Conservation (phyloP, 1,284 basidiomycete genomes). For the Austroboletus sp. region DNA sequence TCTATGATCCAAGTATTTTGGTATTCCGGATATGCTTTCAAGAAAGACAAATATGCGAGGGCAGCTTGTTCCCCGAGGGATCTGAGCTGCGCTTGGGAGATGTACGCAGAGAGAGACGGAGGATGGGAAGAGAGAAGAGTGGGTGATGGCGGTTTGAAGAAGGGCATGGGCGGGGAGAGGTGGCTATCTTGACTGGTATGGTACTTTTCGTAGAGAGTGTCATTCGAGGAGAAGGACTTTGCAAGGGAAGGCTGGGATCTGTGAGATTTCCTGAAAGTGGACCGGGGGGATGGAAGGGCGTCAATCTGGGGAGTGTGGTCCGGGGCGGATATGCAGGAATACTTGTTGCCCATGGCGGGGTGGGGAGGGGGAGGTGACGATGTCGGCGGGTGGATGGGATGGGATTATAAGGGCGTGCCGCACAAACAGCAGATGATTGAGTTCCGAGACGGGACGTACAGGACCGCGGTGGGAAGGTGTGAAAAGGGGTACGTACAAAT, state of each 20-base stretch:
- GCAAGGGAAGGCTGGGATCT: conserved; percentile 32
- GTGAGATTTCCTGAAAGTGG: conserved; percentile 34
- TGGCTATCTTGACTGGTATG: conserved; percentile 15
- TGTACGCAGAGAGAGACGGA: conserved; percentile 25
- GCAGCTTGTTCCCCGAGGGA: conserved; percentile 27
- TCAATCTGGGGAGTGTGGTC: conserved; percentile 19
- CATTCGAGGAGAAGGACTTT: conserved; percentile 30
- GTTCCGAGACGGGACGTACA: not conserved
- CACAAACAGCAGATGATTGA: not conserved
- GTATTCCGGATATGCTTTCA: conserved; percentile 46
- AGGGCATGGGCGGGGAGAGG: conserved; percentile 2
- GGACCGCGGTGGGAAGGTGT: not conserved
- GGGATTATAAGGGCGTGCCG: conserved; percentile 18
- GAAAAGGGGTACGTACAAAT: conserved; percentile 2
- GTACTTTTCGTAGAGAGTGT: conserved; percentile 32
- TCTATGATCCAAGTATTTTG: conserved; percentile 62
- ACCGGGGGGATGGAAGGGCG: conserved; percentile 32
- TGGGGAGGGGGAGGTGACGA: not conserved
- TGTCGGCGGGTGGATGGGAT: not conserved
- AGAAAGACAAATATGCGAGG: conserved; percentile 37
- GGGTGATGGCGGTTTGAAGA: not conserved
- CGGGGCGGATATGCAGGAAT: conserved; percentile 23
- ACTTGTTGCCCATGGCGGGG: conserved; percentile 40
- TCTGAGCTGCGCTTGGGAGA: conserved; percentile 21
- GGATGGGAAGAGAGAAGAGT: conserved; percentile 1